Evolutionary conservation across 2,329 filamentous ascomycete species (phyloP), one percentile per base, ranked within the genome.

Genomic region (Colletotrichum brevisporum): DNA sequence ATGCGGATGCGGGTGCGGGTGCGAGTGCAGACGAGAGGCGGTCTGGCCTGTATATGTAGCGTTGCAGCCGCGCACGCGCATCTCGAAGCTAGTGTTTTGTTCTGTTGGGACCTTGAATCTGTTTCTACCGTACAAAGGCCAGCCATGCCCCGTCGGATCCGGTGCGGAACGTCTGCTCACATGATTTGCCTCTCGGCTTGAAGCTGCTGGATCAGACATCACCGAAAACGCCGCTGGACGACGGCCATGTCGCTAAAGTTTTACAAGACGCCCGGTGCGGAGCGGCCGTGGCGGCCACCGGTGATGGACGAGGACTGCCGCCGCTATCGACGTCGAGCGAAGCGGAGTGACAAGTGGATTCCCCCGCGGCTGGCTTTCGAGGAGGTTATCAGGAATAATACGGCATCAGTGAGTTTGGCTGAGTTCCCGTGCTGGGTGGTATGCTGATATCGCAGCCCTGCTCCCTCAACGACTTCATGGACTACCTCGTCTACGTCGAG

Each of bases 401-500:
- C 78, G 2, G 59, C 70, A 16, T 71, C 76, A 16, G 78, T 80
- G 52, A 60, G 77, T 43, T 10, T n/a, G 41, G 4, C 5, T 43
- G 13, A 8, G 13, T 43, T 43, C 13, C 2, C 13, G 13, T 43
- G 13, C 13, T 15, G 41, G 16, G 26, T 50, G n/a, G 18, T n/a
- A 50, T 21, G 21, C 47, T 50, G 5, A 50, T 13, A 4, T 12
- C n/a, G 18, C 39, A 91, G 90, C 90, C 90, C 63, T 90, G 89
- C 76, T 91, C 90, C 2, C 81, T 88, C 18, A 85, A 88, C 64
- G 89, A 92, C 73, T 91, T 92, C 76, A 90, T 91, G 86, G 89
- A 91, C 79, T 92, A 91, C 74, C 83, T 92, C 66, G 84, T 87
- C 71, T 91, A 91, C 77, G 88, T 91, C 69, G 89, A 91, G 75